Evolutionary conservation across 177 flowering plant species (phyloP).

Genomic region (Telopea speciosissima): DNA sequence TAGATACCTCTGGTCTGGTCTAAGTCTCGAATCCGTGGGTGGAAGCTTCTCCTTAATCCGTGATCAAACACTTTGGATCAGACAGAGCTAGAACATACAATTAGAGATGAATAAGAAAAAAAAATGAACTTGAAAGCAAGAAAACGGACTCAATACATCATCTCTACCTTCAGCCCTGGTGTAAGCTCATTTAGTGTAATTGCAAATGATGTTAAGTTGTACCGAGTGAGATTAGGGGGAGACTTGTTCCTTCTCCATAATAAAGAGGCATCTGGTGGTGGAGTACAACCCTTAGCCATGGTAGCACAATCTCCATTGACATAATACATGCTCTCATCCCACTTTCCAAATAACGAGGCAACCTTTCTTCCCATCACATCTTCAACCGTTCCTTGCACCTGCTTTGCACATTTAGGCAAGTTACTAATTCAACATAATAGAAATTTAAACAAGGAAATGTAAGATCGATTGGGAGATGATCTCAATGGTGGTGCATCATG

Average conservation of each 20-base stretch:
- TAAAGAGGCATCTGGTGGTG: conserved; percentile 39
- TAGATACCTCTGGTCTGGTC: conserved; percentile 91
- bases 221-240: conserved; percentile 63
- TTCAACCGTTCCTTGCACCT: conserved; percentile 88
- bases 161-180: conserved; percentile 74
- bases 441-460: not conserved
- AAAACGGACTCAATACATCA: conserved; percentile 17
- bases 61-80: conserved; percentile 53
- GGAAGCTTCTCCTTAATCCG: conserved; percentile 92
- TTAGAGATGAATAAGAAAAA: conserved; percentile 32
- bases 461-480: not conserved
- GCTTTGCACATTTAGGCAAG: conserved; percentile 2
- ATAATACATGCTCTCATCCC: conserved; percentile 87
- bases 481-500: not conserved
- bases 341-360: conserved; percentile 74
- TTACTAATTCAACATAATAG: not conserved
- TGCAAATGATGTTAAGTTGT: conserved; percentile 87
- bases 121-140: conserved; percentile 12
- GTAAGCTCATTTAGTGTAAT: conserved; percentile 82
- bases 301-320: conserved; percentile 36
- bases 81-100: conserved; percentile 41
- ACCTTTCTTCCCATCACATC: conserved; percentile 54
- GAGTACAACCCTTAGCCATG: conserved; percentile 35
- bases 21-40: conserved; percentile 89
- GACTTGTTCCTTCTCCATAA: conserved; percentile 70